These are phyloP conservation scores for Dichomitus squalens DNA, from an alignment of 1,284 basidiomycete genomes.

Conservation along the genomic window DNA sequence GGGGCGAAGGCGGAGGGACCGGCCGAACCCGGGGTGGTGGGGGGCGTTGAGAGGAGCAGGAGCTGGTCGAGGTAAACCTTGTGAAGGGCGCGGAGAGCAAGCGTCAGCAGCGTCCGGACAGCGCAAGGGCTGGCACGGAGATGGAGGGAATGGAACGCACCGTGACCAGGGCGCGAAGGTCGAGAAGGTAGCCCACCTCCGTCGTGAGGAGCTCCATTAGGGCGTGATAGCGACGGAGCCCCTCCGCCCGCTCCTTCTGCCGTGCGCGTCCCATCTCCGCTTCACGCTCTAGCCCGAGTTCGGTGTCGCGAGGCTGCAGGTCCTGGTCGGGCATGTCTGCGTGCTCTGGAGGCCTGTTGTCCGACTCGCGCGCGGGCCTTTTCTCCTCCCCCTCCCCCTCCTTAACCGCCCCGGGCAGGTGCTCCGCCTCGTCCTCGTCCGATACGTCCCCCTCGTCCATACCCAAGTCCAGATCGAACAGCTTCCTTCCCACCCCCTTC, in stretches of 20 bases:
- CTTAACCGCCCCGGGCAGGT: conserved; percentile 9
- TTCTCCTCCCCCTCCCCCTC: conserved; percentile 9
- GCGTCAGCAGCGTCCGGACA: neutral
- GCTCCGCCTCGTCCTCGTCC: conserved; percentile 18
- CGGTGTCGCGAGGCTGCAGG: neutral
- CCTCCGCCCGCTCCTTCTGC: conserved; percentile 20
- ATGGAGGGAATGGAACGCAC: conserved; percentile 42
- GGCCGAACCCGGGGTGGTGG: neutral
- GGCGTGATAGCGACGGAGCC: conserved; percentile 55
- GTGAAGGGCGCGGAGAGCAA: neutral
- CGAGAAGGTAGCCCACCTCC: conserved; percentile 79
- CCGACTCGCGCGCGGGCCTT: neutral
- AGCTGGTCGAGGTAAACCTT: conserved; percentile 40
- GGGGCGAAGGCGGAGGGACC: conserved; percentile 23
- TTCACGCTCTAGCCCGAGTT: neutral
- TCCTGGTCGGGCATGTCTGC: neutral
- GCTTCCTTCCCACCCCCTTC: conserved; percentile 20
- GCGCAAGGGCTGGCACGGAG: neutral
- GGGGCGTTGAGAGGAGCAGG: conserved; percentile 19
- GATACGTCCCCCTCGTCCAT: conserved; percentile 23
- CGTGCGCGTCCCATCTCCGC: conserved; percentile 11
- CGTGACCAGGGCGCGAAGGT: conserved; percentile 75
- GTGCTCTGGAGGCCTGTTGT: neutral
- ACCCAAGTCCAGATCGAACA: conserved; percentile 31
- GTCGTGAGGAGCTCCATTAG: conserved; percentile 82